Evolutionary conservation across 805 yeast species (phyloP).

Genomic region (Pichia cephalocereana): DNA sequence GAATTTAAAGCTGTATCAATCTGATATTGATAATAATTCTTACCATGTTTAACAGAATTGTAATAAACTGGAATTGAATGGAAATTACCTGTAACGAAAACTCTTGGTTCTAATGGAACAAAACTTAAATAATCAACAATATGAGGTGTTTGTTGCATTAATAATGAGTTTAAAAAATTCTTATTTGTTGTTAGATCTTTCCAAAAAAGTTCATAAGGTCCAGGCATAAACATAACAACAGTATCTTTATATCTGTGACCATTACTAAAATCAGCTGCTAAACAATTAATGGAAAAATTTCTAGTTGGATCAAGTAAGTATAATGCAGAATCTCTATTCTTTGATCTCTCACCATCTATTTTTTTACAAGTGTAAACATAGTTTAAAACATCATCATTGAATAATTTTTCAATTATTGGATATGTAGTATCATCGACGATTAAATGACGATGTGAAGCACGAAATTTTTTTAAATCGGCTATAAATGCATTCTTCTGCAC

Average conservation of each 20-base stretch:
- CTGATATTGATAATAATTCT: constrained; percentile 50
- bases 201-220: constrained; percentile 25
- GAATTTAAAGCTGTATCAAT: constrained; percentile 52
- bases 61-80: constrained; percentile 67
- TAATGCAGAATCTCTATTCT: constrained; percentile 48
- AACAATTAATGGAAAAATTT: constrained; percentile 60
- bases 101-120: constrained; percentile 60
- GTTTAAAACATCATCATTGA: constrained; percentile 21
- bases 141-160: constrained; percentile 1
- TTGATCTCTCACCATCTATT: constrained; percentile 24
- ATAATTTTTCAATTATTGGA: constrained; percentile 18
- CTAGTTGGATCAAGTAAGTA: constrained; percentile 64
- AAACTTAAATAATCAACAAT: constrained; percentile 36
- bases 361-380: constrained; percentile 22
- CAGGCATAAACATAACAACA: constrained; percentile 60
- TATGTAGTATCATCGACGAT: constrained; percentile 23
- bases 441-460: constrained; percentile 22
- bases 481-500: constrained; percentile 19
- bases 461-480: constrained; percentile 8
- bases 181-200: constrained; percentile 13
- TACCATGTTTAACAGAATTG: constrained; percentile 50
- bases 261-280: constrained; percentile 60
- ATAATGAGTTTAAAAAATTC: constrained; percentile 1
- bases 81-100: constrained; percentile 54
- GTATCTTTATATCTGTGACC: constrained; percentile 72